Evolutionary conservation across 371 early-diverging fungal species (phyloP).

Genomic region (Fennellomyces sp.): DNA sequence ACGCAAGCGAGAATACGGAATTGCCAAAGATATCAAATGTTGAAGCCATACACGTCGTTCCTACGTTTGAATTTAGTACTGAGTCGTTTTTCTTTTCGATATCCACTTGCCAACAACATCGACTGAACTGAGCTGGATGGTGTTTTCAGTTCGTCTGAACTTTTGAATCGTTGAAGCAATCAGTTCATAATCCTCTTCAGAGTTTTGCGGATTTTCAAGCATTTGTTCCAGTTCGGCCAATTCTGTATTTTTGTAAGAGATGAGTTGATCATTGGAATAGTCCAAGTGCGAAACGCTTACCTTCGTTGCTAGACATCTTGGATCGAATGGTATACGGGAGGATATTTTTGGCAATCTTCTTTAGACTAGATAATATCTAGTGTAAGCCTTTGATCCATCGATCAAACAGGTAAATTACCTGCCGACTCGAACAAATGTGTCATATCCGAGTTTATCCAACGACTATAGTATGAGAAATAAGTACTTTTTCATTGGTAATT

Average conservation of each 20-base stretch:
- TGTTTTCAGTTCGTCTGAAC: conserved; percentile 61
- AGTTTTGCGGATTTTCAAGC: conserved; percentile 60
- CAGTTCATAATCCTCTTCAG: conserved; percentile 54
- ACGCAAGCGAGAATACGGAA: conserved; percentile 65
- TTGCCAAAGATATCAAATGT: conserved; percentile 69
- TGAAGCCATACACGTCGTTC: conserved; percentile 83
- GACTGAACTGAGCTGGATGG: conserved; percentile 45
- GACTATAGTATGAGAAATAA: conserved; percentile 23
- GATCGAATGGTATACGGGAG: conserved; percentile 72
- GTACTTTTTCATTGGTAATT: neutral
- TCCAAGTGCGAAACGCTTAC: conserved; percentile 23
- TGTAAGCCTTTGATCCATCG: too few species aligned
- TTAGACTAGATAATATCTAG: conserved; percentile 44
- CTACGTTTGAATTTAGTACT: conserved; percentile 8
- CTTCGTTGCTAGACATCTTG: conserved; percentile 47
- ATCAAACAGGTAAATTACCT: conserved; percentile 38
- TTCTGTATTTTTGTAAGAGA: conserved; percentile 30
- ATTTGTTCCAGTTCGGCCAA: conserved; percentile 75
- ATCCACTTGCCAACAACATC: conserved; percentile 60
- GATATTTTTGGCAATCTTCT: conserved; percentile 74
- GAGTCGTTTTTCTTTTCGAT: neutral
- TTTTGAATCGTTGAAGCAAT: conserved; percentile 68
- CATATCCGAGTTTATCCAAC: conserved; percentile 73
- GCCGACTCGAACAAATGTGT: conserved; percentile 84
- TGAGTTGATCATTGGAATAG: too few species aligned